Conservation (phyloP, 495 filamentous ascomycete species). For the Trypethelium eluteriae region DNA sequence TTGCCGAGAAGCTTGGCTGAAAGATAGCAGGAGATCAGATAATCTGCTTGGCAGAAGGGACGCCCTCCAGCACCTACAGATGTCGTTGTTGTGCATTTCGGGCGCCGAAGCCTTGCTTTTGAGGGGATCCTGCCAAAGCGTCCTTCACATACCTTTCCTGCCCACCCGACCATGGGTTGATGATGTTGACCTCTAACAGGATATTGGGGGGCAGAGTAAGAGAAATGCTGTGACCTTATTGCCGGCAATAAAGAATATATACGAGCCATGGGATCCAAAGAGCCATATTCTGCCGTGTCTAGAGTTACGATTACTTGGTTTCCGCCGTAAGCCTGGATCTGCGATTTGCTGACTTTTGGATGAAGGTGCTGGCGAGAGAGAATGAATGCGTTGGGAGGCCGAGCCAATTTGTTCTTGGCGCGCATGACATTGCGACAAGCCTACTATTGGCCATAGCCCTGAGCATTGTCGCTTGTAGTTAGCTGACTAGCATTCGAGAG, state of each 20-base stretch:
- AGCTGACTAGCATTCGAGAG: constrained; percentile 5
- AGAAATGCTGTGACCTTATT: too few species aligned
- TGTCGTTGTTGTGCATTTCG: constrained; percentile 39
- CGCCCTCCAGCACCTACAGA: constrained; percentile 38
- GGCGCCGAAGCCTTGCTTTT: constrained; percentile 35
- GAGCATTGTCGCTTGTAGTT: constrained; percentile 11
- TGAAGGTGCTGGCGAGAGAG: constrained; percentile 36
- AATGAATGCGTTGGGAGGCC: constrained; percentile 43
- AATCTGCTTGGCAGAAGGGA: background rate
- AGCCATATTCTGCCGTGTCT: too few species aligned
- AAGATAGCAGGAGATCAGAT: background rate
- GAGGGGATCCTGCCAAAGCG: background rate
- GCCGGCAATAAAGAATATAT: too few species aligned
- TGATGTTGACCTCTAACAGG: too few species aligned
- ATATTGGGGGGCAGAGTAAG: too few species aligned
- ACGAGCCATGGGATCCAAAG: too few species aligned
- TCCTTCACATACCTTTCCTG: too few species aligned
- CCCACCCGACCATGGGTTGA: too few species aligned
- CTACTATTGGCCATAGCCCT: background rate
- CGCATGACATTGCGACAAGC: constrained; percentile 25
- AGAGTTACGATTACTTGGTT: too few species aligned
- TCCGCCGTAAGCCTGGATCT: too few species aligned
- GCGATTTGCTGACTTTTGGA: background rate
- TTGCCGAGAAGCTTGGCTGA: background rate
- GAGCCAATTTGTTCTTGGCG: constrained; percentile 35